Evolutionary conservation across 73 alveolate genomes (phyloP), one percentile per base, ranked within the genome.

Genomic region (Paramecium pentaurelia): DNA sequence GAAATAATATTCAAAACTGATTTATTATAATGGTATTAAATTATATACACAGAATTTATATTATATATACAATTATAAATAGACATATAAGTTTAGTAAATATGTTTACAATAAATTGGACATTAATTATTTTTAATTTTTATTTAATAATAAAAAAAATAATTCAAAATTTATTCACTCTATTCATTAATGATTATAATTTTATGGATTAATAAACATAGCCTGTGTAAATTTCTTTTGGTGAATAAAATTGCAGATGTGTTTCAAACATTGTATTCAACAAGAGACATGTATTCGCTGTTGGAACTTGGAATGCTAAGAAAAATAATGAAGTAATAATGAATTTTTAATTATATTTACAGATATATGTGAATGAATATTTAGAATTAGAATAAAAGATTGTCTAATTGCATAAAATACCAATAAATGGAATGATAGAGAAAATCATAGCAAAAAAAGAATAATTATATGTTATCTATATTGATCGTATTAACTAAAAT

Each of bases 301-400:
- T 49, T 25, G 91, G 91, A 42, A 80, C 91, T 27, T 80, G 91
- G 49, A 36, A 47, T 80, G 44, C 45, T 18, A 80, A 80, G 58
- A 42, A 47, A 47, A 25, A 80, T 25, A 80, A 80, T 49, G 47
- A 80, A 45, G 91, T 80, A 80, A 42, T 2, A 40, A 22, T 34
- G 3, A 9, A 37, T 14, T 37, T 22, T 10, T 37, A 20, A 80
- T 18, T 80, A 8, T 64, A 3, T 64, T 6, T 32, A 3, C 20
- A 80, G 91, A 80, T 80, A 2, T 64, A 80, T 45, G 45, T 80
- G 18, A 45, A 38, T 47, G 91, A 80, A 47, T 80, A 45, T 80
- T 38, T 73, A 20, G 87, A 73, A 73, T 37, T 73, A 8, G 87
- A 73, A 37, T 73, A 32, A 22, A 73, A 73, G 47, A 32, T 73